Percentiles rank a stretch among this genome's conserved stretches.
Evolutionary conservation across 2,329 filamentous ascomycete genomes (phyloP).

Genomic region (Aspergillus fijiensis): DNA sequence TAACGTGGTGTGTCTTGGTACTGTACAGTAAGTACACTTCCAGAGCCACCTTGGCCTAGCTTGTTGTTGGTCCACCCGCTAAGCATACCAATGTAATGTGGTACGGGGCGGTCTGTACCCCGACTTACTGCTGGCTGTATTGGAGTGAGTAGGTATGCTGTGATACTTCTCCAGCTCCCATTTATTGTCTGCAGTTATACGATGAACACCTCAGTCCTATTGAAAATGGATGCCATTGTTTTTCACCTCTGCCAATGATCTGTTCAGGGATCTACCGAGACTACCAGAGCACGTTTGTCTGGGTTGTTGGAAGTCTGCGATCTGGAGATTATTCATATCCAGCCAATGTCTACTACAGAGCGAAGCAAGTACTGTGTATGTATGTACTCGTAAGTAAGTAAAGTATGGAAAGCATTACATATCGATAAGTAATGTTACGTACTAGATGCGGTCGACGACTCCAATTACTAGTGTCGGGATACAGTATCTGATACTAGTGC

Average conservation of each 20-base stretch:
- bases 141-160: conserved; percentile 1
- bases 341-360: neutral
- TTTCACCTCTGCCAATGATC: neutral
- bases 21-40: neutral
- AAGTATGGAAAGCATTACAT: no score
- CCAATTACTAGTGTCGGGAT: conserved; percentile 1
- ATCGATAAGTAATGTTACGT: neutral
- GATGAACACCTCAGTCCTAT: neutral
- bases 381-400: no score
- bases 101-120: neutral
- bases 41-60: neutral
- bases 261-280: neutral
- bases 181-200: neutral
- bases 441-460: neutral
- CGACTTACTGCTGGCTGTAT: conserved; percentile 2
- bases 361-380: no score
- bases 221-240: neutral
- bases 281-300: neutral
- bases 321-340: neutral
- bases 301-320: neutral
- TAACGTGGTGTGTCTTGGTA: neutral
- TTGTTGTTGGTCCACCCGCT: neutral
- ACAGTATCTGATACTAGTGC: conserved; percentile 6
- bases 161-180: neutral
- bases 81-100: neutral